Evolutionary conservation across 305 asterid species (phyloP).

Genomic region (Lippia alba): DNA sequence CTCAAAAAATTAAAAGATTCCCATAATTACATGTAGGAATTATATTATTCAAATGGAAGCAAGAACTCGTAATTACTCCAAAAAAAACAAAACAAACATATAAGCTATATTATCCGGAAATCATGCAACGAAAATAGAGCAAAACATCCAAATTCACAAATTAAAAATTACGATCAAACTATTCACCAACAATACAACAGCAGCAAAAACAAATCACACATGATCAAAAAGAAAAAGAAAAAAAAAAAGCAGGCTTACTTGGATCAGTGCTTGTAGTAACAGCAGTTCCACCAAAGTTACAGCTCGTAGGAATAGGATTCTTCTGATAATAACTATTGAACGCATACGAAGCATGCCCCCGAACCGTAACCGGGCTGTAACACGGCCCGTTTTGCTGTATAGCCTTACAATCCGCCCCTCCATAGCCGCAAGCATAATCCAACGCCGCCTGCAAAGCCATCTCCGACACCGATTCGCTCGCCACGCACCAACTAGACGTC

Average conservation of each 20-base stretch:
- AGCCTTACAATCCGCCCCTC: conserved; percentile 73
- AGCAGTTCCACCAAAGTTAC: conserved; percentile 84
- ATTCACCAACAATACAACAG: no score
- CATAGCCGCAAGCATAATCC: conserved; percentile 81
- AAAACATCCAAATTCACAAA: not conserved
- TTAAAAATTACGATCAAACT: not conserved
- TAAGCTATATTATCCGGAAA: not conserved
- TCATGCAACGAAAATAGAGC: no score
- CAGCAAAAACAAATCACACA: not conserved
- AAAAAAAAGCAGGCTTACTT: conserved; percentile 47
- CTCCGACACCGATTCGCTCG: conserved; percentile 61
- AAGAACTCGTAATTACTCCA: no score
- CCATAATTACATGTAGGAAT: no score
- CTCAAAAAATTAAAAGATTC: no score
- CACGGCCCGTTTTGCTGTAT: conserved; percentile 67
- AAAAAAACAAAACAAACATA: not conserved
- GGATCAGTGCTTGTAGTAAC: conserved; percentile 81
- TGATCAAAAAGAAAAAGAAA: not conserved
- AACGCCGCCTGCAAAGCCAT: conserved; percentile 63
- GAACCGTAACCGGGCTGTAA: conserved; percentile 60
- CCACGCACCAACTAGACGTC: conserved; percentile 83
- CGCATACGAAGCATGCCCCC: conserved; percentile 75
- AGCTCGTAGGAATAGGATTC: conserved; percentile 81
- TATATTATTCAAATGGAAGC: no score
- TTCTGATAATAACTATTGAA: conserved; percentile 79